Percentiles rank a stretch among this genome's conserved stretches.
phyloP scores from a whole-genome alignment of 495 filamentous ascomycete species.

The Staphylotrichum tortipilum region DNA sequence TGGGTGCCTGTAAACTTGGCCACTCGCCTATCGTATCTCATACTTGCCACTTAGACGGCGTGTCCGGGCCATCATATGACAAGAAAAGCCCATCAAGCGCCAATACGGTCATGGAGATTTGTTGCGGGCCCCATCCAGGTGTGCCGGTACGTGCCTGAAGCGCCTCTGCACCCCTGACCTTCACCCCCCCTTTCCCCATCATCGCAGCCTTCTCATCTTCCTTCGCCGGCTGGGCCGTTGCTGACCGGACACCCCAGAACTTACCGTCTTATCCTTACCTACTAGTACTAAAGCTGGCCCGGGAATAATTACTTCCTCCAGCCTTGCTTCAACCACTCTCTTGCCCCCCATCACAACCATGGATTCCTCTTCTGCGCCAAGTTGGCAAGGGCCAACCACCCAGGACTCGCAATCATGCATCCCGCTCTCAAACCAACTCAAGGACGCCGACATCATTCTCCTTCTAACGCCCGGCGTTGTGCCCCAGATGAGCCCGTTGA shows the following conservation, averaged over 20 bases:
- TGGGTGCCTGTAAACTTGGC: background rate
- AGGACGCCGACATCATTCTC: conserved; percentile 43
- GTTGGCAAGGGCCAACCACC: conserved; percentile 14
- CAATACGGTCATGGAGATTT: background rate
- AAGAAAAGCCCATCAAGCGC: background rate
- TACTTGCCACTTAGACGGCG: conserved; percentile 6
- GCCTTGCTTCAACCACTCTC: too few species aligned
- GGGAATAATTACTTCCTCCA: background rate
- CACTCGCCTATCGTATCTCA: conserved; percentile 2
- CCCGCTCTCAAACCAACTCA: conserved; percentile 33
- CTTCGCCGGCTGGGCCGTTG: background rate
- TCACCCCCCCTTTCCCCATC: background rate
- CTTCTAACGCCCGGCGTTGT: conserved; percentile 53
- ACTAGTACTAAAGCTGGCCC: background rate
- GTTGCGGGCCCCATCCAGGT: background rate
- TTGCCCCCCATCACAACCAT: background rate
- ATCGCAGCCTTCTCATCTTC: background rate
- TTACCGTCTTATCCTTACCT: background rate
- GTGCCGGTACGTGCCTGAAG: conserved; percentile 3
- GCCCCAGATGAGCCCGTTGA: conserved; percentile 24
- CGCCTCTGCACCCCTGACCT: background rate
- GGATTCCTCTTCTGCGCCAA: background rate
- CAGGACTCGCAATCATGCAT: conserved; percentile 32
- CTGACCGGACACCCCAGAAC: background rate
- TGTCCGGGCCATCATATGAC: background rate